Conservation (phyloP, 208 protist species). For the Leishmania martiniquensis region DNA sequence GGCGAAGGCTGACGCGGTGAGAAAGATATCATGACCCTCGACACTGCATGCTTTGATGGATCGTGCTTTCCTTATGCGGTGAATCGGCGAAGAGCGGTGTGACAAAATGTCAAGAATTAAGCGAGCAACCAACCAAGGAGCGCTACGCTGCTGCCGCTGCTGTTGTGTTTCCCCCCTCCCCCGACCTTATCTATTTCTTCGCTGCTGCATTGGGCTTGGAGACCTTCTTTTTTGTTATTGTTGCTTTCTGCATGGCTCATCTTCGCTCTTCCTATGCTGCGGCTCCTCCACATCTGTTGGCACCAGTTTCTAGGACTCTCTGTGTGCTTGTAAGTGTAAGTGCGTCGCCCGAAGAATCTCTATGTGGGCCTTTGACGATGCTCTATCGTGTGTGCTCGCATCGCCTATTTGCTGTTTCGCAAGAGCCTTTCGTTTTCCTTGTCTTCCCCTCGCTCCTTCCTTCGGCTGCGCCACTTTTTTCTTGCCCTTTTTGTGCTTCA, state of each 20-base stretch:
- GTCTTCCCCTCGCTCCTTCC: neutral
- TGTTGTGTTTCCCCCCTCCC: neutral
- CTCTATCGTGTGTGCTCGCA: neutral
- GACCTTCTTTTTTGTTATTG: neutral
- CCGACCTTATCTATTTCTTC: neutral
- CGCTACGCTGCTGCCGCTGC: neutral
- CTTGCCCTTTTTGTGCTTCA: neutral
- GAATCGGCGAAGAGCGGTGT: neutral
- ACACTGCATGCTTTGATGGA: neutral
- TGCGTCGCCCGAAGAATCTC: neutral
- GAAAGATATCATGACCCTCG: neutral
- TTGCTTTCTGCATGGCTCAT: neutral
- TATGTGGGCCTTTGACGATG: neutral
- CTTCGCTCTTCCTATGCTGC: neutral
- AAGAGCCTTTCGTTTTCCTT: neutral
- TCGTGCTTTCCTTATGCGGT: neutral
- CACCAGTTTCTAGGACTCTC: neutral
- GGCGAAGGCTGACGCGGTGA: neutral
- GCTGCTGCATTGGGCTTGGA: neutral
- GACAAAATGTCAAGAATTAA: neutral
- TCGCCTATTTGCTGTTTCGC: neutral
- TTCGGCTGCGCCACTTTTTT: neutral
- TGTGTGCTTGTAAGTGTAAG: neutral
- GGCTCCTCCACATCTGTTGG: neutral
- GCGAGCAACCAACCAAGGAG: neutral